Conservation (phyloP, 2,329 filamentous ascomycete genomes). For the Talaromyces sp. region DNA sequence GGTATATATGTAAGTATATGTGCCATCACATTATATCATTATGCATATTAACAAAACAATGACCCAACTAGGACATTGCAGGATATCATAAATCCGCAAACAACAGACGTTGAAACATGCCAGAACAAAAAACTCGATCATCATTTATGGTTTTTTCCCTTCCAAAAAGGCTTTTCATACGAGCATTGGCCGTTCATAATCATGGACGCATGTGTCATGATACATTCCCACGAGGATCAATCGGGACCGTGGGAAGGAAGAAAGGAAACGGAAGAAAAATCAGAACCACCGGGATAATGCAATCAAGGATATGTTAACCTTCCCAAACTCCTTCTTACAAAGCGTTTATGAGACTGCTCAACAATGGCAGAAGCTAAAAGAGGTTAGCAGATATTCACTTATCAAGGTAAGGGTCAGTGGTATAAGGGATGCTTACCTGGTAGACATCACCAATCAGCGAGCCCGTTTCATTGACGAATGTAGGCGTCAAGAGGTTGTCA, state of each 20-base stretch:
- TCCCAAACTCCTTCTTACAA: slow-evolving; percentile 25
- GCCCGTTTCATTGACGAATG: slow-evolving; percentile 32
- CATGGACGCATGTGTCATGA: slow-evolving; percentile 15
- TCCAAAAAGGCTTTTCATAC: slow-evolving; percentile 1
- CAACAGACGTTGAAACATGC: not conserved
- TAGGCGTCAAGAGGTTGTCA: slow-evolving; percentile 33
- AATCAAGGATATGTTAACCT: slow-evolving; percentile 28
- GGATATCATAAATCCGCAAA: slow-evolving; percentile 16
- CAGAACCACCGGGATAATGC: slow-evolving; percentile 13
- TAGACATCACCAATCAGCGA: slow-evolving; percentile 27
- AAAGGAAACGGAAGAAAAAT: not conserved
- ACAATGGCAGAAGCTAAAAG: slow-evolving; percentile 31
- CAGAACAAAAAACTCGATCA: not conserved
- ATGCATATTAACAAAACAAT: slow-evolving; percentile 18
- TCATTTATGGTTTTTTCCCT: not conserved
- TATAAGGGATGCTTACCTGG: slow-evolving; percentile 27
- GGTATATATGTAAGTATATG: slow-evolving; percentile 9
- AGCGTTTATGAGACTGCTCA: slow-evolving; percentile 32
- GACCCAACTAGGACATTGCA: slow-evolving; percentile 7
- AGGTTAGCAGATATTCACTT: slow-evolving; percentile 18
- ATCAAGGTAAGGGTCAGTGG: not conserved
- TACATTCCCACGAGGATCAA: not conserved
- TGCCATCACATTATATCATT: slow-evolving; percentile 20
- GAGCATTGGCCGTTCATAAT: slow-evolving; percentile 11
- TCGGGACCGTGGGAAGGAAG: not conserved